These are phyloP conservation scores for Cercis canadensis DNA, from an alignment of 306 rosid genomes.

Conservation along the genomic window DNA sequence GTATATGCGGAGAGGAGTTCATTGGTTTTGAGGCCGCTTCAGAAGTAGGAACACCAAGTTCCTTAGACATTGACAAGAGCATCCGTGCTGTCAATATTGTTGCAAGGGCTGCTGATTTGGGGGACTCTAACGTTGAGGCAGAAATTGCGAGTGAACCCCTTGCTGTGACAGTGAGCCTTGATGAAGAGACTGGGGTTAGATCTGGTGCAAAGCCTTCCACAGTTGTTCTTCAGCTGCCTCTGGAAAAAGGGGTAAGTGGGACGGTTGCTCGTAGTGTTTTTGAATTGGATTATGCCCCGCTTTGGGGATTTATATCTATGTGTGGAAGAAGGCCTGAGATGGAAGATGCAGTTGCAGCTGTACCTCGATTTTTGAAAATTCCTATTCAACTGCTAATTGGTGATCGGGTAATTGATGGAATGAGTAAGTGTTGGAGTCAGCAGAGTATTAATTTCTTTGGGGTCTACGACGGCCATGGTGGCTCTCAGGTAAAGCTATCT, in stretches of 20 bases:
- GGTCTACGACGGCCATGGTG: conserved; percentile 95
- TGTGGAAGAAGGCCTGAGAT: conserved; percentile 93
- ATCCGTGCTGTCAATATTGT: conserved; percentile 47
- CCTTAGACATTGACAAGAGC: conserved; percentile 51
- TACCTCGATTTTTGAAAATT: conserved; percentile 65
- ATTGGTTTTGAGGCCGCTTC: conserved; percentile 55
- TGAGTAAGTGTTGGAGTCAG: conserved; percentile 55
- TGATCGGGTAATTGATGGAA: conserved; percentile 61
- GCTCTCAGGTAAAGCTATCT: conserved; percentile 65
- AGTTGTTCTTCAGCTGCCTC: conserved; percentile 53
- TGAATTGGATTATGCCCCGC: conserved; percentile 81
- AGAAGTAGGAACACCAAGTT: conserved; percentile 54
- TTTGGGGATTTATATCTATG: conserved; percentile 75
- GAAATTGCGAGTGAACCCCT: conserved; percentile 52
- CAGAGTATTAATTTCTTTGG: conserved; percentile 85
- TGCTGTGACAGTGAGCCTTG: conserved; percentile 55
- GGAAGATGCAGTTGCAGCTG: conserved; percentile 80
- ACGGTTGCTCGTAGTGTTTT: conserved; percentile 73
- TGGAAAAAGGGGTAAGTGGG: conserved; percentile 55
- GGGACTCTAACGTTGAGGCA: conserved; percentile 40
- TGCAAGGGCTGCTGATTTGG: conserved; percentile 41
- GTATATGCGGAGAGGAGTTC: conserved; percentile 76
- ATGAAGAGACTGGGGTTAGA: conserved; percentile 51
- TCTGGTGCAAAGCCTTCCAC: conserved; percentile 45
- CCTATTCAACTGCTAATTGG: conserved; percentile 82